Base-by-base conservation (phyloP, 2,329 filamentous ascomycete species). In the Chaetomiaceae sp. region DNA sequence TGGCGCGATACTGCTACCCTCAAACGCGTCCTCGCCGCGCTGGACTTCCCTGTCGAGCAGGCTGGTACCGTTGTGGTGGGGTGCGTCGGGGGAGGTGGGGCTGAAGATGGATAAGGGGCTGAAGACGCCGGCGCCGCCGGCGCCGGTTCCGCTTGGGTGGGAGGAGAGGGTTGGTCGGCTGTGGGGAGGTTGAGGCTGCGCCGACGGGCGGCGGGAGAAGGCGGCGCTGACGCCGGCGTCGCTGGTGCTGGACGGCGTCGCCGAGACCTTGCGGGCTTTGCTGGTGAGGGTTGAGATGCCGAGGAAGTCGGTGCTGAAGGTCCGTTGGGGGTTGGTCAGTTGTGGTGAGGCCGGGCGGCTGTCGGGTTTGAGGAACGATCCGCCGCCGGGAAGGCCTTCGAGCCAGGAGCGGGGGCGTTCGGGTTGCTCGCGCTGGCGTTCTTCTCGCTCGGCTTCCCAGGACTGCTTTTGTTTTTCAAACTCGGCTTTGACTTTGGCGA, bases 281-380 rank as follows among this genome's bases (percentile, higher is more conserved):
- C 64, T 71, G 54, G 67, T 67, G 55, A 65, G 69, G 61, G 49
- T 72, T 56, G 68, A 74, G 29, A 81, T 66, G 12, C 75, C 76
- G 29, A 78, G 70, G 40, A 80, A 70, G 40, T 83, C 80, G 9
- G 77, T 75, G 66, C 79, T 82, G 55, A 78, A 78, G 2, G 78
- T 80, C 42, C 80, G 72, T 29, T 69, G 66, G 9, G 75, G 69
- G 14, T 74, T 68, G 6, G 74, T 71, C n/a, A 81, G 66, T 31
- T 80, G 65, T 1, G 80, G 80, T 11, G 80, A 83, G 34, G 75
- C 77, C 1, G 80, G 79, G 9, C 77, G 71, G 61, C 78, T 81
- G 36, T 74, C 74, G 52, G 68, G 73, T 55, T 70, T 76, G 47
- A 72, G 68, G 46, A 71, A 66, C 19, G 72, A 63, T 8, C 66